Evolutionary conservation across 257 asterid genomes (phyloP), one percentile per base, ranked within the genome.

Genomic region (Leptodermis oblonga): DNA sequence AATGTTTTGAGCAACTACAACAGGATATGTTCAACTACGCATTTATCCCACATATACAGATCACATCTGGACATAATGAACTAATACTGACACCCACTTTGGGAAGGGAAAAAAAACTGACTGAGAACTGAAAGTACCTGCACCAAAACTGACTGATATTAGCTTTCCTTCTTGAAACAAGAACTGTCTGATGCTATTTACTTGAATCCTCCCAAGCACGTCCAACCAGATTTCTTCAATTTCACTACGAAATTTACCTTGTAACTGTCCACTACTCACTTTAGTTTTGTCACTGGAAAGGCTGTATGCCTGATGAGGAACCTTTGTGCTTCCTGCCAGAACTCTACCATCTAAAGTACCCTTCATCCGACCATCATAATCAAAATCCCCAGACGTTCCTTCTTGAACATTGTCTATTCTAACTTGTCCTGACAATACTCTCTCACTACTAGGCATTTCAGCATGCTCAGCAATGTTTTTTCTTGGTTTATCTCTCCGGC

Each of bases 131-230:
- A 56, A 34, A 78, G 66, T 92, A 92, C 98, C 98, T 90, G 92
- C 84, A 61, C 96, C 97, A 72, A 81, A 86, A 79, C 84, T 82
- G 80, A 91, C 80, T 0, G 97, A 87, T 72, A 82, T 74, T 70
- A 94, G 91, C 89, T 85, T 88, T 71, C 92, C 99, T 86, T 94
- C 96, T 52, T 71, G 84, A 79, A 79, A 74, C 89, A 93, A 71
- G 80, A 93, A 90, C 86, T 90, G 90, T 76, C 80, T 83, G 56
- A 93, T 58, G 82, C 80, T 80, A 79, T 81, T 80, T 55, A 83
- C 59, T 39, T 86, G 87, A 70, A 93, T 81, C 76, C 79, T 87
- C 70, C 72, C 84, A 76, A 93, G 90, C 78, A 90, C 96, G 4
- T 84, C 84, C 84, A 82, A 72, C 99, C 99, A 93, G 71, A 93